Evolutionary conservation across 129 eudicot genomes (phyloP), one percentile per base, ranked within the genome.

Genomic region (Dittrichia graveolens): DNA sequence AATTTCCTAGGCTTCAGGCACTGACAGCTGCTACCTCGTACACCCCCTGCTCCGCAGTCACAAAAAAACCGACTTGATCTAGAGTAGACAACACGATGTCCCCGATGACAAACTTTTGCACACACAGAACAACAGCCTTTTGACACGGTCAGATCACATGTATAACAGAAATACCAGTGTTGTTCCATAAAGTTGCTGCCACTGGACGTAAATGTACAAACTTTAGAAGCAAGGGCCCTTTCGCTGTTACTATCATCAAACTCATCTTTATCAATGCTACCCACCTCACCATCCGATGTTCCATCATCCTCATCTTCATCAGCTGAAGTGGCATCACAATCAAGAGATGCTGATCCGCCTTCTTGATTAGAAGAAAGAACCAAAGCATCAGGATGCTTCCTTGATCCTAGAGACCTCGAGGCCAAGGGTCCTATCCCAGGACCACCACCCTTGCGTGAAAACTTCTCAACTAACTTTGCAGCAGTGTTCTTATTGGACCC

Each of bases 181-280:
- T 94, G 99, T 71, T 94, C 99, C 99, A 94, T 94, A 79, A 94
- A 94, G 78, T 90, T 94, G 82, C 97, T 94, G 77, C 99, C 99
- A 73, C 99, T 94, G 65, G 99, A 94, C 40, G 99, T 94, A 76
- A 94, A 94, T 34, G 99, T 90, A 74, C 99, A 94, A 78, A 94
- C 97, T 84, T 94, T 94, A 57, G 96, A 90, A 61, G 99, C 96
- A 53, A 94, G 94, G 72, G 96, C 83, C 64, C 80, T 85, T 74
- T 94, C 99, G 69, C 91, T 88, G 70, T 80, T 94, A 39, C 74
- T 75, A 59, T 94, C 99, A 61, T 94, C 99, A 61, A 88, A 96
- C 15, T 94, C 99, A n/a, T 94, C 99, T 65, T 88, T 94, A 50
- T 88, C 95, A 5, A 94, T 69, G 78, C 97, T 88, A 73, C 93